Conservation (phyloP, 75 land plant species). For the Picea sitchensis region DNA sequence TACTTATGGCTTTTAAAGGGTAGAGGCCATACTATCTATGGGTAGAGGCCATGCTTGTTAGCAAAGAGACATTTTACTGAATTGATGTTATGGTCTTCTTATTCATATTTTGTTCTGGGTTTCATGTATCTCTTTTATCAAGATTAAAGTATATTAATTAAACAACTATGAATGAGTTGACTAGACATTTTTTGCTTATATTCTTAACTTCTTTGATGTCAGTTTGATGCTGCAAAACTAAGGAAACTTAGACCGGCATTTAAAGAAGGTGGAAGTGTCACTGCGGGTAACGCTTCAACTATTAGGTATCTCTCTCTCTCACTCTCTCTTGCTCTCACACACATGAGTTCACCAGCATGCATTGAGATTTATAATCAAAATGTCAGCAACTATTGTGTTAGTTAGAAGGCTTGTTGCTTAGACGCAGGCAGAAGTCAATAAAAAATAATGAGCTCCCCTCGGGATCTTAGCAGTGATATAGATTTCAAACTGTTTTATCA, state of each 20-base stretch:
- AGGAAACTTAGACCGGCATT: conserved; percentile 90
- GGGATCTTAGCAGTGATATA: background rate
- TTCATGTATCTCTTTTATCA: background rate
- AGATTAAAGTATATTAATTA: background rate
- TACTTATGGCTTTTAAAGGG: background rate
- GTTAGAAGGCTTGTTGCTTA: background rate
- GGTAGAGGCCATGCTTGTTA: too few relatives aligned
- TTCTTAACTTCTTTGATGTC: conserved; percentile 14
- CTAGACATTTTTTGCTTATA: background rate
- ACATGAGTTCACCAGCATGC: background rate
- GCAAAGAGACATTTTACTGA: too few relatives aligned
- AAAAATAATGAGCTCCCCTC: background rate
- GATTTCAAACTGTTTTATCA: background rate
- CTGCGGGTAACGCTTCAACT: conserved; percentile 97
- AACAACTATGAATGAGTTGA: background rate
- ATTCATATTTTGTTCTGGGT: background rate
- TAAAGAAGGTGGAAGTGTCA: conserved; percentile 85
- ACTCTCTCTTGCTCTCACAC: background rate
- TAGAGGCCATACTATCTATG: too few relatives aligned
- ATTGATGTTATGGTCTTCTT: too few relatives aligned
- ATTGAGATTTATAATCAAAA: background rate
- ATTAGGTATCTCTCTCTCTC: conserved; percentile 53
- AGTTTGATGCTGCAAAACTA: conserved; percentile 88
- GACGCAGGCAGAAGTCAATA: background rate
- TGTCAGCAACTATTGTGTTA: background rate